Conservation (phyloP, 2,329 filamentous ascomycete species). For the Rhinocladiella mackenziei region DNA sequence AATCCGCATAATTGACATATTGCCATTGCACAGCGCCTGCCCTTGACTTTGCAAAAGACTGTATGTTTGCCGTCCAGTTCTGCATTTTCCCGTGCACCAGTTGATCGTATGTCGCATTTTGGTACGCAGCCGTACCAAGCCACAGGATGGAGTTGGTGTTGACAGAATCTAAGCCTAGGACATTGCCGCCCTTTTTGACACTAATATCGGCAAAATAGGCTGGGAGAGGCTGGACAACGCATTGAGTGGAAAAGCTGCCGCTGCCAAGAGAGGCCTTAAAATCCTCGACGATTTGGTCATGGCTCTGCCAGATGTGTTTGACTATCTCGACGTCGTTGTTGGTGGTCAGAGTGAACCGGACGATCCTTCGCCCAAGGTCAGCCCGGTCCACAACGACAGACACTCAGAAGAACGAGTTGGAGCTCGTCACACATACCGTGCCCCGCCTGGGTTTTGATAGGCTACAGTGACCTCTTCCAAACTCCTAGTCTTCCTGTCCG, state of each 20-base stretch:
- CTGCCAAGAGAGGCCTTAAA: conserved; percentile 14
- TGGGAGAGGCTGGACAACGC: conserved; percentile 43
- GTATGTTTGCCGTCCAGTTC: neutral
- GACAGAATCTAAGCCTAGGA: conserved; percentile 36
- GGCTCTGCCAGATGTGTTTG: conserved; percentile 17
- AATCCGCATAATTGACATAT: conserved; percentile 30
- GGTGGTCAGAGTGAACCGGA: conserved; percentile 29
- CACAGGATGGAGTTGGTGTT: conserved; percentile 36
- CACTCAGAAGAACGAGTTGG: no score
- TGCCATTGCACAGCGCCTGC: conserved; percentile 4
- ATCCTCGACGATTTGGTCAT: conserved; percentile 21
- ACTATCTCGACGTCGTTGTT: conserved; percentile 25
- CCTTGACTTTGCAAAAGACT: neutral
- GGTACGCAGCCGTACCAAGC: neutral
- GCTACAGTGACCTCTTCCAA: neutral
- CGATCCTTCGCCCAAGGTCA: no score
- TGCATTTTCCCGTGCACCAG: neutral
- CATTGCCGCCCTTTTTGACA: conserved; percentile 36
- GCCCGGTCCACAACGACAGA: no score
- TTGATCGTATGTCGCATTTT: neutral
- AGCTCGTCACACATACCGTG: conserved; percentile 2
- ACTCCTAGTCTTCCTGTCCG: neutral
- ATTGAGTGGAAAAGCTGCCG: conserved; percentile 29
- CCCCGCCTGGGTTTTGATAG: neutral
- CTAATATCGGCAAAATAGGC: conserved; percentile 35